Evolutionary conservation across 2,329 filamentous ascomycete species (phyloP), one percentile per base, ranked within the genome.

Genomic region (Sclerotinia sclerotiorum): DNA sequence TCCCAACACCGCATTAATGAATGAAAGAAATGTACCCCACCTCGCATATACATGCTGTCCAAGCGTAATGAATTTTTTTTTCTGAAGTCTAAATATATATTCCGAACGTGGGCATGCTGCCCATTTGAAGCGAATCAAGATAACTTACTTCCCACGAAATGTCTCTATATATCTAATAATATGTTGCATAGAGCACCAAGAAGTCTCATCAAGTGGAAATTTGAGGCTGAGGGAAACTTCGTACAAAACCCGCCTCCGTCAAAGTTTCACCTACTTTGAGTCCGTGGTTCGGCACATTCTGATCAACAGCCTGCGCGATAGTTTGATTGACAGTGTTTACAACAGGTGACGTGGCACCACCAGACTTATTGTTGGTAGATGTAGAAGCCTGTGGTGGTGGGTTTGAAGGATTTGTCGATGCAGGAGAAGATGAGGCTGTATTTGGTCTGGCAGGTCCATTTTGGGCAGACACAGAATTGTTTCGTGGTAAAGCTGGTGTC

Each of bases 351-450:
- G 62, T 51, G 24, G 60, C 29, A 63, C 27, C 44, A n/a, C 42
- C 27, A n/a, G 27, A 21, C 39, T 51, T 63, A 32, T 63, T 65
- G n/a, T 32, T 54, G 49, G 19, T 54, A 15, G 42, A 48, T 27
- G 67, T 49, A 32, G 62, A 46, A 27, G 56, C 51, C 21, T 65
- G 56, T 65, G 69, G 57, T 56, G 71, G 65, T 62, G 70, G 73
- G 17, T 62, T 62, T 42, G 60, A 51, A 49, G 29, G 15, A 51
- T 51, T 51, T 13, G 15, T 32, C 5, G 29, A 46, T 8, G n/a
- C 32, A 68, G 75, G 71, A 56, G 73, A 73, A 17, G 73, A 71
- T 49, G 75, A 74, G 44, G 70, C 67, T 51, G 65, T 70, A 58
- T 65, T 70, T 51, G 69, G 67, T 57, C 68, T 70, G 42, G 65